phyloP scores from a whole-genome alignment of 352 stramenopile genomes.

The Thraustochytrium sp. region DNA sequence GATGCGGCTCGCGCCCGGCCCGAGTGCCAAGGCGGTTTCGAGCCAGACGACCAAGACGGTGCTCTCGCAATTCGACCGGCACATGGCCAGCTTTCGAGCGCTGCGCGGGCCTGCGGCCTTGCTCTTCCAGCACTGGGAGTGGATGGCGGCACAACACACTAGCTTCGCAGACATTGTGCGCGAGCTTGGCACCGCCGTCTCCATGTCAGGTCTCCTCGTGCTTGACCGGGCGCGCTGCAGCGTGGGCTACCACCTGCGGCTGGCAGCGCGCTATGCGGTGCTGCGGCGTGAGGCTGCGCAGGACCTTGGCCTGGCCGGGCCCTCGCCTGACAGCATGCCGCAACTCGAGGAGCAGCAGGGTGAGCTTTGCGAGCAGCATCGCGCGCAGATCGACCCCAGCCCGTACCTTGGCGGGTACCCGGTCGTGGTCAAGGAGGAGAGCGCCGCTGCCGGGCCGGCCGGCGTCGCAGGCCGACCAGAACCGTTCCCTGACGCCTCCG shows the following conservation, averaged over 20 bases:
- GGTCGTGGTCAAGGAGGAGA: neutral
- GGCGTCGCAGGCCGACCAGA: too few relatives aligned
- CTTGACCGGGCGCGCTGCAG: neutral
- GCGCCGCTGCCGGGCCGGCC: neutral
- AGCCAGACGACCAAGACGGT: constrained; percentile 15
- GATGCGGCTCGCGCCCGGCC: neutral
- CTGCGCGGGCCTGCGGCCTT: neutral
- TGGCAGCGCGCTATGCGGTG: neutral
- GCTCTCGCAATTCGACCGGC: neutral
- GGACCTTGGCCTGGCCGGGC: neutral
- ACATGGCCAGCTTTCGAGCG: neutral
- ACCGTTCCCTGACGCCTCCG: too few relatives aligned
- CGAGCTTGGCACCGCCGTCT: neutral
- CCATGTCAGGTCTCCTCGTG: neutral
- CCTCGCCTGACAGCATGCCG: neutral
- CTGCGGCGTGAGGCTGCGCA: constrained; percentile 2
- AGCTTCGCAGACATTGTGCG: neutral
- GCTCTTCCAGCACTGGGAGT: constrained; percentile 36
- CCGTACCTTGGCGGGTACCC: neutral
- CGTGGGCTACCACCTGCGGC: neutral
- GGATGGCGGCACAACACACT: neutral
- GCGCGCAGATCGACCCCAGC: neutral
- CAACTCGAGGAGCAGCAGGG: neutral
- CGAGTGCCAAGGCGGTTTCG: neutral
- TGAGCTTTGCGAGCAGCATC: neutral